A percentile compares a stretch with the other conserved stretches of the same genome.
Evolutionary conservation across 2,329 filamentous ascomycete genomes (phyloP).

Genomic region (Aspergillus pseudoviridinutans): DNA sequence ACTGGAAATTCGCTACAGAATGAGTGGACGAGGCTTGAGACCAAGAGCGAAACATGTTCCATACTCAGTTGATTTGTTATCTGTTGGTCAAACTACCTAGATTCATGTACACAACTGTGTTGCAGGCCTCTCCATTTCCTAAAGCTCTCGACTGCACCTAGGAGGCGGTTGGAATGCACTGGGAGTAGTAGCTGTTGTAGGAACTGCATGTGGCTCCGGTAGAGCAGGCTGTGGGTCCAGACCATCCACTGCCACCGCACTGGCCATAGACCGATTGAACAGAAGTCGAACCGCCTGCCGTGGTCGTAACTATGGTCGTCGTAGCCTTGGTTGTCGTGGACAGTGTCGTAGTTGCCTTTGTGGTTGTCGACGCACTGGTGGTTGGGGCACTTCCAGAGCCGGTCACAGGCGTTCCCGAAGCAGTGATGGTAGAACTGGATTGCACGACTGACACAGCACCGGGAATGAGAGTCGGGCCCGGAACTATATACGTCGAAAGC

Average conservation of each 20-base stretch:
- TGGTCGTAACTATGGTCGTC: not conserved
- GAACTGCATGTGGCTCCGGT: not conserved
- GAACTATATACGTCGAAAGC: conserved; percentile 12
- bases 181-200: not conserved
- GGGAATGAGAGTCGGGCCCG: conserved; percentile 13
- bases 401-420: conserved; percentile 1
- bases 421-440: conserved; percentile 13
- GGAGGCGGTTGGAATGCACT: not conserved
- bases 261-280: not conserved
- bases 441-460: conserved; percentile 11
- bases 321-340: not conserved
- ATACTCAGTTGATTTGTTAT: too few relatives aligned
- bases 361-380: not conserved
- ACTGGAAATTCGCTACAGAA: too few relatives aligned
- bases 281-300: not conserved
- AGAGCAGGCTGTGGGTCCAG: not conserved
- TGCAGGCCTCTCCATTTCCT: too few relatives aligned
- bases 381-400: not conserved
- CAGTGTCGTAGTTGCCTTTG: not conserved
- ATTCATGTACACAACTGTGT: too few relatives aligned
- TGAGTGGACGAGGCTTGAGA: too few relatives aligned
- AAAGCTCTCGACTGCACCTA: not conserved
- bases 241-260: not conserved
- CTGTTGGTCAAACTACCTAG: too few relatives aligned
- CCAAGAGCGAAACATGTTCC: too few relatives aligned